Evolutionary conservation across 2,329 filamentous ascomycete species (phyloP), one percentile per base, ranked within the genome.

Genomic region (Huntiella decipiens): DNA sequence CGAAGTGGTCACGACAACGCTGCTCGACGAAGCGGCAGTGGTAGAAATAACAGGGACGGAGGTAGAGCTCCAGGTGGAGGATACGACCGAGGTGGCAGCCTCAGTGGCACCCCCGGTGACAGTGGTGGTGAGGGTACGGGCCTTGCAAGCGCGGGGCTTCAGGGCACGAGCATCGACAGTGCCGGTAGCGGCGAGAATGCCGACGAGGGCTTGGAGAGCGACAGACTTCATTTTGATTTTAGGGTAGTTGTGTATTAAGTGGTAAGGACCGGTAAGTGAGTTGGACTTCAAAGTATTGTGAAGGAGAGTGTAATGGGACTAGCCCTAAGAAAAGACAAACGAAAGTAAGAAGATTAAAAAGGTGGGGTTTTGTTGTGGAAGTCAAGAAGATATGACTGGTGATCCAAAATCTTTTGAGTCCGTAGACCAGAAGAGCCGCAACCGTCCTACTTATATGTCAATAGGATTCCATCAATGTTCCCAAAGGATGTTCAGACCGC

Each of bases 161-260:
- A 41, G 31, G 31, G 31, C 28, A 32, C 38, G 44, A 32, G 44
- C 44, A 28, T 46, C 44, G 12, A 41, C 38, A 12, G 28, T 16
- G 38, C 44, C 32, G 11, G 38, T 41, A n/a, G 44, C 16, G 32
- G 44, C 44, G 11, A 48, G 46, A 19, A 44, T 35, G 16, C 46
- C 46, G n/a, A 44, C n/a, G 4, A 43, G 35, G 16, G 38, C 45
- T 10, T 47, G 32, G 17, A 47, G 38, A 41, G 44, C 48, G 11
- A 50, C 38, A 37, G 39, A 44, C 19, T 47, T 45, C 44, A 46
- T 46, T 35, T 16, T 46, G 38, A 31, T 38, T 38, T 16, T 13
- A 4, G 5, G 36, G 39, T 12, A 31, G 38, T 13, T 16, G 13
- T 42, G n/a, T 31, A n/a, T 42, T 28, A 28, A 28, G 22, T 28